Base-by-base conservation (phyloP, 2,329 filamentous ascomycete species). In the Karstenula rhodostoma region DNA sequence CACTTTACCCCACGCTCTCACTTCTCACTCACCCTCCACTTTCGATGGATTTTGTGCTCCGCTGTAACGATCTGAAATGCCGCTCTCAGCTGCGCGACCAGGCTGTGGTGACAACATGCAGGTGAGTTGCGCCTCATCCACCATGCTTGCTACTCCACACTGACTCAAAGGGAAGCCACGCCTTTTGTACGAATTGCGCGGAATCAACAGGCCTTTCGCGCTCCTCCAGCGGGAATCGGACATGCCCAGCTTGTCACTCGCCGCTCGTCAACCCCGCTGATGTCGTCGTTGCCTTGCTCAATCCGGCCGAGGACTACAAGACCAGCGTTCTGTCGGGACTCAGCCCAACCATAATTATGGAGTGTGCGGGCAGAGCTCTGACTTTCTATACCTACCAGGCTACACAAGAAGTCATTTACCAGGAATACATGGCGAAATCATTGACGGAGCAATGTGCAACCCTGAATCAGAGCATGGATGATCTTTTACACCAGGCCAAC, bases 101-200 rank as follows among this genome's bases (percentile, higher is more conserved):
- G 63, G 94, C 93, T 12, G 84, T 97, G 1, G 92, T 97, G 35
- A 97, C 94, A 4, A 95, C 91, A 15, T 98, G 94, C 86, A 93
- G 90, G 92, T 91, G 75, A 67, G 81, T 67, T 37, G 33, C 17
- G 33, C 47, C 35, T 22, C 15, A 43, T 56, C 46, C 27, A 19
- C 15, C 33, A n/a, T 43, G 42, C 65, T 70, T 43, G 71, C 17
- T n/a, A 29, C 40, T 29, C 22, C 25, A 7, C 8, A 22, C 60
- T 63, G 93, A 73, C 51, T 10, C 25, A 13, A 23, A 3, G 7
- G 22, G 8, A 53, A 76, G 93, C 63, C 94, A 97, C 77, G 89
- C 96, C 44, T 96, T 96, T 79, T 97, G 94, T 73, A 78, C 88
- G 1, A 81, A 86, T 19, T 98, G 94, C 71, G 89, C 91, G 27